Evolutionary conservation across 2,329 filamentous ascomycete genomes (phyloP).

Genomic region (Fusarium devonianum): DNA sequence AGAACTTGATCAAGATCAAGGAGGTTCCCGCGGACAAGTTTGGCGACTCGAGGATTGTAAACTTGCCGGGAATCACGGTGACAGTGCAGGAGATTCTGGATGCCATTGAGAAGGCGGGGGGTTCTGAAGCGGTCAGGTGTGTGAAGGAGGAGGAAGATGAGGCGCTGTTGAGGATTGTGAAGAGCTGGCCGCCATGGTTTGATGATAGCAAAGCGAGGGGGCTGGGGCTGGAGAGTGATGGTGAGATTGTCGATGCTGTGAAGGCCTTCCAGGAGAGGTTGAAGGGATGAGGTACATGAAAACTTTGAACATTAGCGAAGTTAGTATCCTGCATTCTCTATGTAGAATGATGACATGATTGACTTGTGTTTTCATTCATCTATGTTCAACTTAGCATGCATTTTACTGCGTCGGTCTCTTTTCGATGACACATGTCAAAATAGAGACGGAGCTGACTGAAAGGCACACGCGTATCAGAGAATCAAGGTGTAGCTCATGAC

Average conservation of each 20-base stretch:
- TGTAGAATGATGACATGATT: too few species aligned
- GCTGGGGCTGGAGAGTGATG: constrained; percentile 60
- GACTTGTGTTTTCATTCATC: too few species aligned
- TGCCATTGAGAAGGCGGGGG: constrained; percentile 57
- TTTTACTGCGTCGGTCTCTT: too few species aligned
- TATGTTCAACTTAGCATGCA: too few species aligned
- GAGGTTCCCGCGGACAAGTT: constrained; percentile 51
- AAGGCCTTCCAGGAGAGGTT: constrained; percentile 37
- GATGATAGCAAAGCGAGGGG: constrained; percentile 58
- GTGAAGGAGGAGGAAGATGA: constrained; percentile 57
- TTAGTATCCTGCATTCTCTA: too few species aligned
- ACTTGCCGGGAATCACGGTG: constrained; percentile 60
- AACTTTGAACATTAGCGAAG: too few species aligned
- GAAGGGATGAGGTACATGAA: constrained; percentile 10
- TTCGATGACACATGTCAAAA: too few species aligned
- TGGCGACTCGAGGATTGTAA: constrained; percentile 53
- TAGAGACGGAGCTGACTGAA: too few species aligned
- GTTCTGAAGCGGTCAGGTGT: constrained; percentile 51
- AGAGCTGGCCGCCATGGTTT: constrained; percentile 61
- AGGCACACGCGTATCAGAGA: too few species aligned
- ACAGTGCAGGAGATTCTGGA: constrained; percentile 62
- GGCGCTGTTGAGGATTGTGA: constrained; percentile 57
- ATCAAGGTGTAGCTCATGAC: too few species aligned
- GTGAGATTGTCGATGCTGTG: constrained; percentile 45
- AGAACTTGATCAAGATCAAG: constrained; percentile 57